Evolutionary conservation across 2,329 filamentous ascomycete genomes (phyloP).

Genomic region (Fusarium globosum): DNA sequence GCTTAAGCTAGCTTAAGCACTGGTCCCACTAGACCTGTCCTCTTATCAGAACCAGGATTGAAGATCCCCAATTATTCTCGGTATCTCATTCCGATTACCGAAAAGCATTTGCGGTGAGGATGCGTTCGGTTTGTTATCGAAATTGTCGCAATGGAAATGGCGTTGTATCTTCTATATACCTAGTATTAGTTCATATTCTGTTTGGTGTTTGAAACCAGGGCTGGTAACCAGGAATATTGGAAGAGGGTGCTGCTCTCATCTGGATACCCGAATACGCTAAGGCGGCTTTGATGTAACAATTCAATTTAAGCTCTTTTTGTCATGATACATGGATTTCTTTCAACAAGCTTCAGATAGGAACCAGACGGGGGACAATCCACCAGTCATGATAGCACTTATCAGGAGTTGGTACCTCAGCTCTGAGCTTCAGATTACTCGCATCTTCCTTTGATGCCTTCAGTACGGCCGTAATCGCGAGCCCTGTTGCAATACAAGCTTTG

Average conservation of each 20-base stretch:
- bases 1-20: slow-evolving; percentile 43
- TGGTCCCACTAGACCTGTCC: background rate
- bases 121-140: slow-evolving; percentile 17
- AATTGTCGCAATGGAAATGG: slow-evolving; percentile 21
- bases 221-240: slow-evolving; percentile 8
- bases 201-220: slow-evolving; percentile 7
- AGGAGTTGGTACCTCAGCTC: slow-evolving; percentile 63
- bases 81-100: slow-evolving; percentile 12
- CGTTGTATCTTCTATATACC: slow-evolving; percentile 25
- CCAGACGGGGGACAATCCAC: slow-evolving; percentile 71
- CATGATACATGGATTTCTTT: background rate
- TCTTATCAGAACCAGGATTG: slow-evolving; percentile 16
- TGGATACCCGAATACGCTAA: slow-evolving; percentile 43
- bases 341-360: slow-evolving; percentile 22
- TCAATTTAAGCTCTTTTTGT: slow-evolving; percentile 25
- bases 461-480: slow-evolving; percentile 70
- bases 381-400: slow-evolving; percentile 70
- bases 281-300: slow-evolving; percentile 34
- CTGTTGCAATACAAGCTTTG: slow-evolving; percentile 77
- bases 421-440: slow-evolving; percentile 53
- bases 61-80: slow-evolving; percentile 12
- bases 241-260: slow-evolving; percentile 34
- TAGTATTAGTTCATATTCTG: slow-evolving; percentile 6
- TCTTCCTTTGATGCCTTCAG: slow-evolving; percentile 64
- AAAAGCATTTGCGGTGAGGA: slow-evolving; percentile 29